Conservation (phyloP, 2,329 filamentous ascomycete genomes). For the Ophiostoma angusticollis region DNA sequence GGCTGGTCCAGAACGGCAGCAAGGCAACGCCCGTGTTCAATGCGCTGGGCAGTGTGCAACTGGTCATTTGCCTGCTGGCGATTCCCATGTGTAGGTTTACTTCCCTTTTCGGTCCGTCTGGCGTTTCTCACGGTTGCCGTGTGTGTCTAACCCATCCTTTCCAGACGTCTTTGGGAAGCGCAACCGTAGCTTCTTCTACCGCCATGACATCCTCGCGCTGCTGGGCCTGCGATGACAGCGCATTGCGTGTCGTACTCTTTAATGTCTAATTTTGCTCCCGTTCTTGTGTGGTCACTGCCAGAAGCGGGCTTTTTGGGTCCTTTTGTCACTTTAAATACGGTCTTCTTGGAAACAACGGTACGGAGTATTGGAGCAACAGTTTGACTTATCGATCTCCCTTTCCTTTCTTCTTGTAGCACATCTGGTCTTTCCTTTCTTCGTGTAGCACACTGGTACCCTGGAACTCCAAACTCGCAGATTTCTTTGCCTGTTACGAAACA, state of each 20-base stretch:
- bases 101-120: background rate
- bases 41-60: conserved; percentile 61
- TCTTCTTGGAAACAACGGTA: no score
- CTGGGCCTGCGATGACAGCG: conserved; percentile 20
- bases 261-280: conserved; percentile 1
- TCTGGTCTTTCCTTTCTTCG: no score
- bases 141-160: conserved; percentile 3
- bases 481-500: no score
- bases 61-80: conserved; percentile 60
- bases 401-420: no score
- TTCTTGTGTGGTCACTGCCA: no score
- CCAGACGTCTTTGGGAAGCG: conserved; percentile 68
- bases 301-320: no score
- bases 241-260: background rate
- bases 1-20: conserved; percentile 57
- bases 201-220: conserved; percentile 55
- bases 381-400: no score
- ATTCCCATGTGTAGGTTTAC: conserved; percentile 60
- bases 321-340: no score
- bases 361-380: no score
- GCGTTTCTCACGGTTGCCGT: background rate
- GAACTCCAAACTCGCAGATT: no score
- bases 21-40: conserved; percentile 45
- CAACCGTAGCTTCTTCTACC: conserved; percentile 60
- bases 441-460: no score